Evolutionary conservation across 176 grass and related monocot genomes (phyloP), one percentile per base, ranked within the genome.

Genomic region (Puccinellia tenuiflora): DNA sequence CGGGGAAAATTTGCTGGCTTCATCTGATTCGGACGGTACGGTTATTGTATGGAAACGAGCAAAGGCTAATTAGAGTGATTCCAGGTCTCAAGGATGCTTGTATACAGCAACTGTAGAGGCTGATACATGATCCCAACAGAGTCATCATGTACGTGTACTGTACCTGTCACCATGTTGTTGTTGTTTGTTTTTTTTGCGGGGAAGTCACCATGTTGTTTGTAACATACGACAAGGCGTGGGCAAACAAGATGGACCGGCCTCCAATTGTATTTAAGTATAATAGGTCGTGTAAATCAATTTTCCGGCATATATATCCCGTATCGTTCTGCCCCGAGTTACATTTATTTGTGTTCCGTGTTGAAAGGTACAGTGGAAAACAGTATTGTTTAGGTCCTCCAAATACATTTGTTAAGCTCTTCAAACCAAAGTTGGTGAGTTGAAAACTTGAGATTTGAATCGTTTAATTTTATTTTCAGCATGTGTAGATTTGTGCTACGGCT

Each of bases 1-100:
- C 13, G 96, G 96, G 53, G 93, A 99, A 50, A 99, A 94, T 69
- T 96, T 96, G 51, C 78, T 99, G 84, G 93, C 96, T 25, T 99
- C 93, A 22, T 92, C 93, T 26, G 96, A 99, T 94, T 92, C 85
- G 30, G 93, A 96, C 21, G 96, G 96, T 88, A 99, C 86, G 26
- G 96, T 99, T 80, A 99, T 99, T 83, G 89, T 99, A 68, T 99
- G 96, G 96, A 99, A 96, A 77, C 80, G 96, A 60, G 87, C 91
- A 62, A 88, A 94, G 38, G 63, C 60, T 74, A 81, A 45, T 74
- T 97, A 83, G 82, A 77, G 79, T 0, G 12, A 59, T 28, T 72
- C 47, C 39, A 24, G 10, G 5, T 18, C 13, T 15, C 0, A 38
- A 83, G 47, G 46, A 59, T 79, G 37, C 1, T 83, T 79, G 26